phyloP scores from a whole-genome alignment of 2,329 filamentous ascomycete species.

The Paramyrothecium roridum region DNA sequence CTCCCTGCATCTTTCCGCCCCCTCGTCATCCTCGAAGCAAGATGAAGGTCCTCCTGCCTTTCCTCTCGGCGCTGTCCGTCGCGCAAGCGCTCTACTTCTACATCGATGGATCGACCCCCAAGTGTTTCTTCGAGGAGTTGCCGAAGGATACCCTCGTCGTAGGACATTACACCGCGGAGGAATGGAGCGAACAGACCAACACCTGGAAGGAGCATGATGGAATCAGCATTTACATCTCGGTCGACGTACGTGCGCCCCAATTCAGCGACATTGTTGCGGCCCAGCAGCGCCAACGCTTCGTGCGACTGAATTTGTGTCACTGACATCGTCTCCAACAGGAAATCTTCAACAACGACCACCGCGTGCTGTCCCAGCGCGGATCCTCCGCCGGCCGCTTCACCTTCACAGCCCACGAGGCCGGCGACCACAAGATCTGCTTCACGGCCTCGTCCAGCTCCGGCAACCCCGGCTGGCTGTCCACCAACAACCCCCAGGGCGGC shows the following conservation, averaged over 20 bases:
- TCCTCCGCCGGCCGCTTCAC: conserved; percentile 79
- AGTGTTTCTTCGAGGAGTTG: conserved; percentile 98
- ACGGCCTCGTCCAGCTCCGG: conserved; percentile 73
- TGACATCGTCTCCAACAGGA: conserved; percentile 53
- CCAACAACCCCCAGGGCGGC: conserved; percentile 63
- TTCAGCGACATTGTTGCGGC: too few species aligned
- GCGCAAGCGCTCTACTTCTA: conserved; percentile 92
- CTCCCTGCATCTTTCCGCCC: not conserved
- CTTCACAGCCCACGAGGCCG: conserved; percentile 91
- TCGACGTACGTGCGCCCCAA: conserved; percentile 59
- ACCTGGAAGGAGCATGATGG: conserved; percentile 71
- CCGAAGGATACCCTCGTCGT: conserved; percentile 97
- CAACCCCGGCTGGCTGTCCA: conserved; percentile 68
- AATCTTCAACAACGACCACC: conserved; percentile 96
- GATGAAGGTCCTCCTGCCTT: conserved; percentile 61
- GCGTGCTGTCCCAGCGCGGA: conserved; percentile 85
- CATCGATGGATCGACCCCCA: conserved; percentile 79
- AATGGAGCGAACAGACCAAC: conserved; percentile 70
- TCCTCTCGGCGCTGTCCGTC: conserved; percentile 62
- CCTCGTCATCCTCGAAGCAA: conserved; percentile 13
- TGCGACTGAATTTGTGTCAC: not conserved
- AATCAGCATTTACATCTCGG: conserved; percentile 83
- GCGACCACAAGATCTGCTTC: conserved; percentile 95
- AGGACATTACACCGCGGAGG: conserved; percentile 84
- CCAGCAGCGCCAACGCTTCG: not conserved